phyloP scores from a whole-genome alignment of 768 basidiomycete species.

The Lactarius sanguifluus region DNA sequence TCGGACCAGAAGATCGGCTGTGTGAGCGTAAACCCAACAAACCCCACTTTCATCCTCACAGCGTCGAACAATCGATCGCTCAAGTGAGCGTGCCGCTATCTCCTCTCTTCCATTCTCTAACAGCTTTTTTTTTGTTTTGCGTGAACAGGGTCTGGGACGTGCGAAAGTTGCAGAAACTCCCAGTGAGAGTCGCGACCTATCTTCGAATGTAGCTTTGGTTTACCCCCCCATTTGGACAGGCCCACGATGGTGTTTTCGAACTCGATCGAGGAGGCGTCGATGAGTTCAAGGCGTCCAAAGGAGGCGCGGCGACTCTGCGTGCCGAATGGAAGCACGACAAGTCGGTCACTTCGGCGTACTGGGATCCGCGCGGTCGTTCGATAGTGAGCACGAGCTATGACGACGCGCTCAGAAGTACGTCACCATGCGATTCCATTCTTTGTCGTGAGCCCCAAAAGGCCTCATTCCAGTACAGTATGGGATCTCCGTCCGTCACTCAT shows the following conservation, averaged over 20 bases:
- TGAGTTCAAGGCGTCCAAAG: slow-evolving; percentile 49
- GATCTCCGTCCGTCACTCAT: slow-evolving; percentile 58
- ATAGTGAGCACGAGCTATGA: slow-evolving; percentile 88
- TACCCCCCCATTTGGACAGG: slow-evolving; percentile 18
- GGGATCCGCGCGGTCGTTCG: slow-evolving; percentile 77
- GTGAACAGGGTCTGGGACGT: slow-evolving; percentile 72
- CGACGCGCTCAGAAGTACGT: slow-evolving; percentile 68
- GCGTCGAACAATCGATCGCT: slow-evolving; percentile 72
- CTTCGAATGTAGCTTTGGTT: slow-evolving; percentile 32
- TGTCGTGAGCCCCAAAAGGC: background rate
- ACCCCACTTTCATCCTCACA: slow-evolving; percentile 64
- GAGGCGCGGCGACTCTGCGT: slow-evolving; percentile 56
- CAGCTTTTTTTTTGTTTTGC: slow-evolving; percentile 1
- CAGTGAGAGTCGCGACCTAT: slow-evolving; percentile 28
- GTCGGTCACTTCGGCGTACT: slow-evolving; percentile 80
- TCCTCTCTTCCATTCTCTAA: background rate
- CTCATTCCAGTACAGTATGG: slow-evolving; percentile 59
- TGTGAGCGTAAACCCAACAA: slow-evolving; percentile 74
- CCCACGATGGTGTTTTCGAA: slow-evolving; percentile 32
- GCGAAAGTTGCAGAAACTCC: slow-evolving; percentile 57
- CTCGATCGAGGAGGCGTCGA: slow-evolving; percentile 46
- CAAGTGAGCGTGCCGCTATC: slow-evolving; percentile 48
- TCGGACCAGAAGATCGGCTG: slow-evolving; percentile 76
- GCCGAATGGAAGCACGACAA: slow-evolving; percentile 70
- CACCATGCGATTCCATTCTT: background rate